Base-by-base conservation (phyloP, 2,329 filamentous ascomycete species). In the Pseudocercospora cruenta region DNA sequence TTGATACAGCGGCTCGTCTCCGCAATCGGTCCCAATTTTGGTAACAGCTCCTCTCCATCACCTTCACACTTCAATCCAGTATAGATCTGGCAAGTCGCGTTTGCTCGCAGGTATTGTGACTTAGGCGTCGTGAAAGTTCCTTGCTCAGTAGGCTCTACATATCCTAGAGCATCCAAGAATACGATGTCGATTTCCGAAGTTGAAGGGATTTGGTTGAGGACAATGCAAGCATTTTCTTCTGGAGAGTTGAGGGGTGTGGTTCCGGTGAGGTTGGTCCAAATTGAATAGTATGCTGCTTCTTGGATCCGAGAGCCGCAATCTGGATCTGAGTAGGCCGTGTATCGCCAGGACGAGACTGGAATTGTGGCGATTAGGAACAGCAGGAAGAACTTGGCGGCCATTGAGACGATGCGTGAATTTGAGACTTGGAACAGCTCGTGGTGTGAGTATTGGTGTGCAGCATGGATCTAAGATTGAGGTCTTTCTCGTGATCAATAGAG, bases 261-360 rank as follows among this genome's bases (percentile, higher is more conserved):
- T 12, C 19, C 21, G 2, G 19, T 51, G 4, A 51, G 47, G 21
- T 51, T 51, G 47, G 47, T 51, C 47, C 47, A 51, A 21, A 51
- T 51, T 51, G 47, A 51, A 9, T 51, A 51, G 47, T 51, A 51
- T 21, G 47, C 47, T 51, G 47, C 47, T 51, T 51, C 47, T 14
- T 51, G 47, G 14, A 51, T 24, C 9, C 21, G 47, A 9, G 10
- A 4, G 2, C 47, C 47, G 47, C 47, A 51, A 14, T 51, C 47
- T 2, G 47, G 47, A 16, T 51, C 47, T 9, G 47, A 51, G 9
- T 51, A 51, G 47, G 47, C 47, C 4, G 22, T 26, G 9, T 51
- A 51, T 0, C 22, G 19, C 21, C 21, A 51, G 47, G 47, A 4
- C 4, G 47, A 4, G 47, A 26, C 21, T n/a, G 45, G 1, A 19